phyloP scores from a whole-genome alignment of 352 stramenopile species.

The Pythium folliculosum region DNA sequence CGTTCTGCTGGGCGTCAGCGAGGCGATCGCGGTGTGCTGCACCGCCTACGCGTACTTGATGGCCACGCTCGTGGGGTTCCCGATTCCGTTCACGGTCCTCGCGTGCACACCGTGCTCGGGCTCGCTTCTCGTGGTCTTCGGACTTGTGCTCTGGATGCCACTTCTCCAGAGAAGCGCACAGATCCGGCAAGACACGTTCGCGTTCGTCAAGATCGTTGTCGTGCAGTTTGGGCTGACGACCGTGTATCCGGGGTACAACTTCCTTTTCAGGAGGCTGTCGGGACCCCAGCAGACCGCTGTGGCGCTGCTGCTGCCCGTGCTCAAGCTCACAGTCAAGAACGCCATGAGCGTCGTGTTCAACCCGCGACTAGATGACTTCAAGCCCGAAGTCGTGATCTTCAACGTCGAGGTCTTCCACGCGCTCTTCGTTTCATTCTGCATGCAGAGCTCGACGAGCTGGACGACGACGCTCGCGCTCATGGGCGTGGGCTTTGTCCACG shows the following conservation, averaged over 20 bases:
- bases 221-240: not conserved
- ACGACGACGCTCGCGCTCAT: not conserved
- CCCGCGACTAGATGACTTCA: slow-evolving; percentile 27
- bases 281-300: slow-evolving; percentile 8
- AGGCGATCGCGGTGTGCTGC: not conserved
- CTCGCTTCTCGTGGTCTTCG: slow-evolving; percentile 10
- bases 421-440: slow-evolving; percentile 20
- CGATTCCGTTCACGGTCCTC: slow-evolving; percentile 20
- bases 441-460: slow-evolving; percentile 7
- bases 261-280: slow-evolving; percentile 11
- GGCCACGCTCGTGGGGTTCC: slow-evolving; percentile 1
- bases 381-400: slow-evolving; percentile 25
- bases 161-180: not conserved
- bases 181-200: not conserved
- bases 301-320: slow-evolving; percentile 32
- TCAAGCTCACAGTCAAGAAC: slow-evolving; percentile 46
- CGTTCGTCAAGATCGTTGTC: slow-evolving; percentile 5
- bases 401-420: slow-evolving; percentile 12
- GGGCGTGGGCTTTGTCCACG: not conserved
- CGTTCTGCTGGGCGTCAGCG: not conserved
- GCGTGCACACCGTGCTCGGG: slow-evolving; percentile 24
- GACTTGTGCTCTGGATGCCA: not conserved
- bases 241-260: slow-evolving; percentile 21
- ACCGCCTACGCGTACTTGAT: not conserved
- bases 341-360: slow-evolving; percentile 27